Percentiles rank a stretch among this genome's conserved stretches.
Conservation (phyloP, 2,329 filamentous ascomycete species). For the Penicillium sclerotiorum region DNA sequence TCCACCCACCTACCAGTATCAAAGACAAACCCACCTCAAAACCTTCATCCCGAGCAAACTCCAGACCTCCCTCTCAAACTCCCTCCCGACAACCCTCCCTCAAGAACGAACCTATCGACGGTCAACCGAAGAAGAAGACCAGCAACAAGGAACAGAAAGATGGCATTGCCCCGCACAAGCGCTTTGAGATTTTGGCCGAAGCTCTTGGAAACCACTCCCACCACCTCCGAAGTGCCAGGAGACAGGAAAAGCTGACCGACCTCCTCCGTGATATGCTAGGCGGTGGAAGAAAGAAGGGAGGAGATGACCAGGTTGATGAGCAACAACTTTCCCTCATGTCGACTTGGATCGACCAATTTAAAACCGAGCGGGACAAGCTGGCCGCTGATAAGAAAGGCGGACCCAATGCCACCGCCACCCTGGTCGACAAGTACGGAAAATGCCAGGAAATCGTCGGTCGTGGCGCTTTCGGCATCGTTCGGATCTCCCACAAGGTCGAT, state of each 20-base stretch:
- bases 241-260: conserved; percentile 92
- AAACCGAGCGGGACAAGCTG: conserved; percentile 77
- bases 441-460: conserved; percentile 96
- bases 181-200: conserved; percentile 63
- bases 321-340: conserved; percentile 90
- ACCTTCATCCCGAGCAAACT: conserved; percentile 28
- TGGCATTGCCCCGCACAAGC: conserved; percentile 35
- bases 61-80: conserved; percentile 34
- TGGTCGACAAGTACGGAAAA: conserved; percentile 97
- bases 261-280: conserved; percentile 83
- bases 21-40: conserved; percentile 32
- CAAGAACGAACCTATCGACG: conserved; percentile 35
- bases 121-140: conserved; percentile 31
- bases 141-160: conserved; percentile 40
- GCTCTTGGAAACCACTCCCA: conserved; percentile 74
- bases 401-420: conserved; percentile 71
- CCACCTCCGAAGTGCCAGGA: conserved; percentile 81
- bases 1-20: conserved; percentile 36
- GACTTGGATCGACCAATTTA: conserved; percentile 92
- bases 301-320: conserved; percentile 60
- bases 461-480: conserved; percentile 94
- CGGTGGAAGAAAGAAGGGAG: conserved; percentile 78
- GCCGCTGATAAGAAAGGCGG: conserved; percentile 76
- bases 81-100: conserved; percentile 39
- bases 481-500: conserved; percentile 94